Base-by-base conservation (phyloP, 1,284 basidiomycete genomes). In the Neolentinus lepideus region DNA sequence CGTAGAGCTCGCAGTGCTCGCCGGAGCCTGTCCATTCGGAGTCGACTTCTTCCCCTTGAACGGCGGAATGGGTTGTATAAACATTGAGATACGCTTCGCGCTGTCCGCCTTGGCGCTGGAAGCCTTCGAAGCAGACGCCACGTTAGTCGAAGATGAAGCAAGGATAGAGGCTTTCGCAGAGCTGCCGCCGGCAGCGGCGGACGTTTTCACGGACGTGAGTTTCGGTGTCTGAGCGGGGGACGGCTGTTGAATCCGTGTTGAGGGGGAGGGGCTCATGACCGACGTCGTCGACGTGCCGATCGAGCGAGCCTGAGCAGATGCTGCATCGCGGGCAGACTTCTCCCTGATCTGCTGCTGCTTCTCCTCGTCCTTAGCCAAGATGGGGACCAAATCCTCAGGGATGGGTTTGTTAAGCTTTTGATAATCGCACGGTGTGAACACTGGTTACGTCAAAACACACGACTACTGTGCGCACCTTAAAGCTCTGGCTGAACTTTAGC, bases 341-440 rank as follows among this genome's bases (percentile, higher is more conserved):
- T 92, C 89, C 57, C 84, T 80, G 65, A 95, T 94, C 55, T 77
- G 80, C 60, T 84, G 83, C 65, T 94, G 92, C 71, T 91, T 94
- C 54, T 86, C 83, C 71, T 91, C 89, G 64, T 95, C 91, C 72
- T 96, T 96, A 47, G 92, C 84, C 35, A 97, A 74, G 64, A 97
- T 94, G 3, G 89, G 81, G n/a, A 97, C 87, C 54, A 98, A 81
- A 69, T 98, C 96, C 50, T 92, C 90, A 11, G 94, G 95, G 61
- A 98, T 92, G 8, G 94, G 92, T 66, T 94, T 89, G 67, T 94
- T 95, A 54, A 97, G 84, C 91, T 92, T 59, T 22, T 27, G 8
- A 21, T 12, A 26, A 21, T 4, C n/a, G n/a, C 22, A 22, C 8
- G 2, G 4, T 25, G 21, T 31, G 16, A 48, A 21, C 11, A 50